Conservation (phyloP, 2,329 filamentous ascomycete species). For the Apiospora aurea region DNA sequence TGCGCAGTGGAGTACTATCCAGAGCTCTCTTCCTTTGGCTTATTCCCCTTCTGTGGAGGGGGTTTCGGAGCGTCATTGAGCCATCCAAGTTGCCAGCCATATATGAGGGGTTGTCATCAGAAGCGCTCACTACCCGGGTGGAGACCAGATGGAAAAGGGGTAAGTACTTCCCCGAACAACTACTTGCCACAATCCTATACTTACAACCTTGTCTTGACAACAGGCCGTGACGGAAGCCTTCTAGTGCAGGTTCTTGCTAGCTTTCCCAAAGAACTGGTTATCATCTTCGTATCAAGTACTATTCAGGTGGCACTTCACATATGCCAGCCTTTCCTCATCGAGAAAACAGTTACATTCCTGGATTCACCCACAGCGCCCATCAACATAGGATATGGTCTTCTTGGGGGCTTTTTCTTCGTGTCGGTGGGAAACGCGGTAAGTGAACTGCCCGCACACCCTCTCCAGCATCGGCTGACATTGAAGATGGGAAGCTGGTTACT, state of each 20-base stretch:
- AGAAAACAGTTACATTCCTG: slow-evolving; percentile 22
- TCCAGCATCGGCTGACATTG: slow-evolving; percentile 16
- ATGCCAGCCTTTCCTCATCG: slow-evolving; percentile 19
- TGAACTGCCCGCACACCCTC: background rate
- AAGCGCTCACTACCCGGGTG: slow-evolving; percentile 10
- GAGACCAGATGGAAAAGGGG: slow-evolving; percentile 19
- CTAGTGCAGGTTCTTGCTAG: background rate
- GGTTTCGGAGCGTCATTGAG: slow-evolving; percentile 11
- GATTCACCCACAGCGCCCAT: slow-evolving; percentile 21
- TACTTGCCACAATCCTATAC: too few relatives aligned
- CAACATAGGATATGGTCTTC: slow-evolving; percentile 25
- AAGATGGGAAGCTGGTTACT: slow-evolving; percentile 15
- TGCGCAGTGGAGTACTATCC: slow-evolving; percentile 17
- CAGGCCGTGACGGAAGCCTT: too few relatives aligned
- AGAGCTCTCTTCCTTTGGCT: slow-evolving; percentile 22
- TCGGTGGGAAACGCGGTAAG: slow-evolving; percentile 22
- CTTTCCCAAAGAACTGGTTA: slow-evolving; percentile 20
- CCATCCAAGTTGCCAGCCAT: slow-evolving; percentile 6
- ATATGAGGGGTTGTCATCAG: slow-evolving; percentile 18
- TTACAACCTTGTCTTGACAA: too few relatives aligned
- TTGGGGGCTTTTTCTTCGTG: slow-evolving; percentile 25
- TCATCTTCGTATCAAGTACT: slow-evolving; percentile 15
- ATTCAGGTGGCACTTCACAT: slow-evolving; percentile 19
- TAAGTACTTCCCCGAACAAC: background rate
- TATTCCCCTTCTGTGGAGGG: background rate